A percentile compares a stretch with the other conserved stretches of the same genome.
Evolutionary conservation across 371 early-diverging fungal genomes (phyloP).

Genomic region (Mucor saturninus): DNA sequence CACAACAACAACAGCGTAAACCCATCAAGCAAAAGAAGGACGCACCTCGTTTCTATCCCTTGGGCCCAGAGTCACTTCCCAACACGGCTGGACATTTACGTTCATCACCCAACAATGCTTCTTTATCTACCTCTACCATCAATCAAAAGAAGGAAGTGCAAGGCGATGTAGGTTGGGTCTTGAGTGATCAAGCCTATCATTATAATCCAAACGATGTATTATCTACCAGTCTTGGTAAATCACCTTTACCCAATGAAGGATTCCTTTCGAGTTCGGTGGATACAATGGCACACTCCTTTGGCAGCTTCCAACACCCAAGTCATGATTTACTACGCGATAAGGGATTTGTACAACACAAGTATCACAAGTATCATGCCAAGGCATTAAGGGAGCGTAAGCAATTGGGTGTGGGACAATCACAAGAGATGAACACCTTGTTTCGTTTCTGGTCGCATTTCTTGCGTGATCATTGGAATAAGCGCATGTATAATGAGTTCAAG

Average conservation of each 20-base stretch:
- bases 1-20: not conserved
- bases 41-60: slow-evolving; percentile 68
- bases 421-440: slow-evolving; percentile 97
- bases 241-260: slow-evolving; percentile 33
- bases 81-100: slow-evolving; percentile 37
- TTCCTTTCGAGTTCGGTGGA: slow-evolving; percentile 52
- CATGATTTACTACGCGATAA: slow-evolving; percentile 94
- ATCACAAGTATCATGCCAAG: slow-evolving; percentile 91
- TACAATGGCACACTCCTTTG: slow-evolving; percentile 74
- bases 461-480: slow-evolving; percentile 91
- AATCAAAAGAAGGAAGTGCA: slow-evolving; percentile 66
- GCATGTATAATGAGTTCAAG: slow-evolving; percentile 94
- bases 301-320: slow-evolving; percentile 90
- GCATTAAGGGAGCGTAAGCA: slow-evolving; percentile 92
- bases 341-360: slow-evolving; percentile 95
- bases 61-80: slow-evolving; percentile 57
- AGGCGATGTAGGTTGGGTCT: slow-evolving; percentile 91
- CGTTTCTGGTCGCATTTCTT: slow-evolving; percentile 99
- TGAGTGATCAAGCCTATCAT: slow-evolving; percentile 59
- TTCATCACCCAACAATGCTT: not conserved
- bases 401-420: slow-evolving; percentile 88
- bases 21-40: slow-evolving; percentile 39
- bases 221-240: slow-evolving; percentile 45
- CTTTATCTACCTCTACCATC: slow-evolving; percentile 34
- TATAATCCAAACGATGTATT: slow-evolving; percentile 46